Evolutionary conservation across 2,329 filamentous ascomycete species (phyloP).

Genomic region (Grosmannia penicillata): DNA sequence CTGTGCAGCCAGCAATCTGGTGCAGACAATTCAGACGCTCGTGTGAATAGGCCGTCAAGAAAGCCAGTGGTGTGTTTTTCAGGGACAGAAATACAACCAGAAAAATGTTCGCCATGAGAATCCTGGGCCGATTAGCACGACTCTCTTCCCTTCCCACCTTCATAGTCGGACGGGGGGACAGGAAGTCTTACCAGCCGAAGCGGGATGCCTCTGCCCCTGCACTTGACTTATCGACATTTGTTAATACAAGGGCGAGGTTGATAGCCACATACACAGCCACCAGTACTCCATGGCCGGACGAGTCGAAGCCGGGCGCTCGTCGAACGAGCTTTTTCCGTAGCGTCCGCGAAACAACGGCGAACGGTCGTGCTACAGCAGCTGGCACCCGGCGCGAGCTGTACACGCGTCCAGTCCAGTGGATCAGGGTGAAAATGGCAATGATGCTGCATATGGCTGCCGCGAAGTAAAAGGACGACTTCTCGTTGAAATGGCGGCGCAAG

Average conservation of each 20-base stretch:
- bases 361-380: constrained; percentile 10
- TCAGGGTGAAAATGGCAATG: constrained; percentile 16
- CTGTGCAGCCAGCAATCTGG: constrained; percentile 34
- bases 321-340: constrained; percentile 17
- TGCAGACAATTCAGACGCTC: constrained; percentile 45
- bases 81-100: constrained; percentile 39
- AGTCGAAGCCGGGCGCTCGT: constrained; percentile 17
- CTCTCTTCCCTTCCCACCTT: too few species aligned
- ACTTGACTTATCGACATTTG: constrained; percentile 14
- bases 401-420: constrained; percentile 15
- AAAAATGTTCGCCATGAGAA: constrained; percentile 26
- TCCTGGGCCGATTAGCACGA: too few species aligned
- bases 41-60: constrained; percentile 38
- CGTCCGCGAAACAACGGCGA: constrained; percentile 12
- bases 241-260: constrained; percentile 16
- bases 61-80: constrained; percentile 42
- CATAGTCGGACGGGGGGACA: not conserved
- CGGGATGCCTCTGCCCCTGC: constrained; percentile 13
- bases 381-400: constrained; percentile 10
- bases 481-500: constrained; percentile 3
- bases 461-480: constrained; percentile 7
- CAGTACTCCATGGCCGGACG: constrained; percentile 18
- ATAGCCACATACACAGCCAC: constrained; percentile 16
- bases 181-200: constrained; percentile 17
- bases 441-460: constrained; percentile 13